Percentiles rank a stretch among this genome's conserved stretches.
Evolutionary conservation across 2,329 filamentous ascomycete species (phyloP).

Genomic region (Colletotrichum gloeosporioides): DNA sequence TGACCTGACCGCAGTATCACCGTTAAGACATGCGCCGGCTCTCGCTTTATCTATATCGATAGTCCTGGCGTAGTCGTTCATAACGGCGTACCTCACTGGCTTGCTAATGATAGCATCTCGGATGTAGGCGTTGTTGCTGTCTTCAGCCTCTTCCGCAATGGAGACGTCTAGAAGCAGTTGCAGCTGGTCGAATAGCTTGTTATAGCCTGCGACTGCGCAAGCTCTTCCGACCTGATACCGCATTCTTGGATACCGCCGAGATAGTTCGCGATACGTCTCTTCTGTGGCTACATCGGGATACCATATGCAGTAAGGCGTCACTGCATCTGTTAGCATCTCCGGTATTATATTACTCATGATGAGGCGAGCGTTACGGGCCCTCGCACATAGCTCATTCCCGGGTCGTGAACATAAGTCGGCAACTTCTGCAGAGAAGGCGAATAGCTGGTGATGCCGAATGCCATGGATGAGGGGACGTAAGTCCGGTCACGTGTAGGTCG

Average conservation of each 20-base stretch:
- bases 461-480: background rate
- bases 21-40: background rate
- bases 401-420: fast-evolving
- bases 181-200: slow-evolving; percentile 37
- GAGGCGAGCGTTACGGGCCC: background rate
- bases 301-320: slow-evolving; percentile 46
- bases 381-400: background rate
- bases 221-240: slow-evolving; percentile 42
- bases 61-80: slow-evolving; percentile 39
- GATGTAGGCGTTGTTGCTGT: slow-evolving; percentile 28
- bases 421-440: background rate
- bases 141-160: slow-evolving; percentile 42
- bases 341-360: slow-evolving; percentile 39
- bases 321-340: slow-evolving; percentile 21
- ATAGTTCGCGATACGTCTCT: slow-evolving; percentile 39
- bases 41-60: background rate
- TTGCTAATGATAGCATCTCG: slow-evolving; percentile 35
- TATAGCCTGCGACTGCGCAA: slow-evolving; percentile 42
- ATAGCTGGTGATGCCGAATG: background rate
- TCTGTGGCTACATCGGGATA: slow-evolving; percentile 40
- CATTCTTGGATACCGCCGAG: slow-evolving; percentile 35
- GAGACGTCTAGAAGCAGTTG: slow-evolving; percentile 37
- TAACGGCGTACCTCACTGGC: slow-evolving; percentile 31
- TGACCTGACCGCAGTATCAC: background rate
- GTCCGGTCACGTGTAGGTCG: too few relatives aligned